Percentiles rank a stretch among this genome's conserved stretches.
These are phyloP conservation scores for Colletotrichum orchidophilum DNA, from an alignment of 2,329 filamentous ascomycete species.

Conservation along the genomic window DNA sequence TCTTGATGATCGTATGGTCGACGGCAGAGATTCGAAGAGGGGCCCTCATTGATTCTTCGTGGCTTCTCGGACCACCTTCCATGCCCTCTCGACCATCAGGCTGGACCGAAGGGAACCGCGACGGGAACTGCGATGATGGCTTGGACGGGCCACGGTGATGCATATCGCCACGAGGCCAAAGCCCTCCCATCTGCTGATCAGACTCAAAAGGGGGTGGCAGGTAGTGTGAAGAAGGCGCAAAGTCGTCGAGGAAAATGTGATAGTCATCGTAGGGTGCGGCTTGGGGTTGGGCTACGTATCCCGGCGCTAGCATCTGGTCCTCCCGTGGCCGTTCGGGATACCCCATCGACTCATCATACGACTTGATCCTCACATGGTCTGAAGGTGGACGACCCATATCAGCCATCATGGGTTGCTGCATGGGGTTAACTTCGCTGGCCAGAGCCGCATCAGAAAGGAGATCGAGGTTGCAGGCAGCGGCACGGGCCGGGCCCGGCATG, in stretches of 20 bases:
- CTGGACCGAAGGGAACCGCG: conserved; percentile 62
- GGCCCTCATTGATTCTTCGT: conserved; percentile 51
- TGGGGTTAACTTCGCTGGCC: conserved; percentile 63
- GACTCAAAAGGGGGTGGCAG: conserved; percentile 63
- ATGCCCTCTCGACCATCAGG: conserved; percentile 60
- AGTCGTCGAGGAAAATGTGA: conserved; percentile 68
- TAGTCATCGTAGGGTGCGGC: conserved; percentile 62
- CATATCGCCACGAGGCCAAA: conserved; percentile 59
- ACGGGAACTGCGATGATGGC: conserved; percentile 61
- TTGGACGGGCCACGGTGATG: conserved; percentile 55
- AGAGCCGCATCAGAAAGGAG: conserved; percentile 68
- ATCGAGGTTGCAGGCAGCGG: conserved; percentile 65
- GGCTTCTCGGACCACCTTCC: conserved; percentile 48
- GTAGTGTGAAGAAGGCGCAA: conserved; percentile 63
- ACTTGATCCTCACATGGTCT: conserved; percentile 56
- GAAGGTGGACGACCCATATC: conserved; percentile 53
- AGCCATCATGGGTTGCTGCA: conserved; percentile 57
- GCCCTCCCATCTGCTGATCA: conserved; percentile 60
- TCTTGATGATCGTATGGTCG: conserved; percentile 66
- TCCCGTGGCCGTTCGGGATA: conserved; percentile 61
- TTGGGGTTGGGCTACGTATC: conserved; percentile 50
- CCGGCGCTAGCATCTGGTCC: conserved; percentile 53
- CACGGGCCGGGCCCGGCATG: conserved; percentile 47
- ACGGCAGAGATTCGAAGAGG: conserved; percentile 60
- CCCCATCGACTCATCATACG: conserved; percentile 58